phyloP scores from a whole-genome alignment of 805 yeast species.

The Kodamaea hsintzibuensis region DNA sequence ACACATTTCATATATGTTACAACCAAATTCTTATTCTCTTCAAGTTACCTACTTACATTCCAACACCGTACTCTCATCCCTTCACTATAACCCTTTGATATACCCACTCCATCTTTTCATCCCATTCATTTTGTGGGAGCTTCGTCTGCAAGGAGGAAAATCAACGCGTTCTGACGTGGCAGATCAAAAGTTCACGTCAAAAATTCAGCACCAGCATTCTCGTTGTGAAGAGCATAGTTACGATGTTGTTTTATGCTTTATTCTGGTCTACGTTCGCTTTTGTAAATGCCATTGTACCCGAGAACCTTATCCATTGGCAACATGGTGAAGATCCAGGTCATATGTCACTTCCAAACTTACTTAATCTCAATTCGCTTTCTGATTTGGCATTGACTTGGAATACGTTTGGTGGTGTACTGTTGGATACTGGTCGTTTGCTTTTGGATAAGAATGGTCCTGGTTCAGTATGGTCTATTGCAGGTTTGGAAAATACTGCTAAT shows the following conservation, averaged over 20 bases:
- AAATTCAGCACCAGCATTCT: background rate
- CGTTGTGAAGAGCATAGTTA: background rate
- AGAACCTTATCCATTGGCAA: conserved; percentile 5
- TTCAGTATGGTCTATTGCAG: conserved; percentile 43
- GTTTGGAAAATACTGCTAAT: conserved; percentile 22
- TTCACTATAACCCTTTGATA: no score
- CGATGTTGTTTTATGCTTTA: background rate
- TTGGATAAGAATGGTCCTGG: conserved; percentile 36
- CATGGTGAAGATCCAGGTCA: conserved; percentile 20
- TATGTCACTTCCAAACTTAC: conserved; percentile 37
- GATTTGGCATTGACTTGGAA: conserved; percentile 34
- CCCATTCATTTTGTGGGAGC: background rate
- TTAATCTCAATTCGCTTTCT: conserved; percentile 21
- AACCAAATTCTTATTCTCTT: no score
- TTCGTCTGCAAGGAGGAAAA: background rate
- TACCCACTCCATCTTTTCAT: no score
- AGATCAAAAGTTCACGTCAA: conserved; percentile 4
- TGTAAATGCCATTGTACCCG: background rate
- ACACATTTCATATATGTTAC: background rate
- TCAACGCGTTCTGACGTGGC: conserved; percentile 10
- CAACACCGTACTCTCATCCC: background rate
- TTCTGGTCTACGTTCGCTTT: background rate
- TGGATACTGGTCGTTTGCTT: conserved; percentile 55
- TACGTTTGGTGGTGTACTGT: conserved; percentile 25
- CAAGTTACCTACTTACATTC: background rate